Base-by-base conservation (phyloP, 2,329 filamentous ascomycete species). In the Pseudogymnoascus sp. region DNA sequence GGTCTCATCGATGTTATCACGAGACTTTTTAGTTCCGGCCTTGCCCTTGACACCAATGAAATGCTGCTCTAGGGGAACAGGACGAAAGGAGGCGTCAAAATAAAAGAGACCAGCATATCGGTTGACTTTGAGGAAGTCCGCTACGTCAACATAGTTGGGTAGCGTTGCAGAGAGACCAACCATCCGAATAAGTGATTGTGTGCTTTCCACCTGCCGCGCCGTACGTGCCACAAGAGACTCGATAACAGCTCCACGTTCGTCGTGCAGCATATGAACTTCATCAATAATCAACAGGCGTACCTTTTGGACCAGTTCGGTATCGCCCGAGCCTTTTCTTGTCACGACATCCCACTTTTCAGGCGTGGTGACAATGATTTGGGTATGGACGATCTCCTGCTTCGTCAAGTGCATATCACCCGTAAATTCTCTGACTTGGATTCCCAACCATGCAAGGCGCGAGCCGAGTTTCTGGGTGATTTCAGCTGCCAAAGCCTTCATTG, bases 261-360 rank as follows among this genome's bases (percentile, higher is more conserved):
- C 95, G 71, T 99, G 96, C 70, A 99, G 87, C 96, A 99, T 99
- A 73, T 99, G 95, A 1, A 99, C 95, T 78, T 99, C 95, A 75
- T 99, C 95, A 66, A 99, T 97, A 71, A 99, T 97, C 65, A 99
- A 83, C 1, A 99, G 81, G 10, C 93, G 87, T 23, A 99, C 95
- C 74, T 99, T 99, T 71, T 99, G 95, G 12, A 99, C 96, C 2
- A 99, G 84, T 73, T 97, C 95, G 0, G 95, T 97, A 73, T 99
- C 95, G 14, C 96, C 95, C 0, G 93, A 97, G 63, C 93, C 96
- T 76, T 97, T 99, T 66, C 95, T 84, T 2, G 95, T 99, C 4
- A 99, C 91, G 0, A 99, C 95, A 74, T 99, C 95, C 96, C 96
- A 99, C 77, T 99, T 99, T 77, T 99, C 95, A 37, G 95, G 95